Base-by-base conservation (phyloP, 2,329 filamentous ascomycete genomes). In the Epichloe glyceriae region DNA sequence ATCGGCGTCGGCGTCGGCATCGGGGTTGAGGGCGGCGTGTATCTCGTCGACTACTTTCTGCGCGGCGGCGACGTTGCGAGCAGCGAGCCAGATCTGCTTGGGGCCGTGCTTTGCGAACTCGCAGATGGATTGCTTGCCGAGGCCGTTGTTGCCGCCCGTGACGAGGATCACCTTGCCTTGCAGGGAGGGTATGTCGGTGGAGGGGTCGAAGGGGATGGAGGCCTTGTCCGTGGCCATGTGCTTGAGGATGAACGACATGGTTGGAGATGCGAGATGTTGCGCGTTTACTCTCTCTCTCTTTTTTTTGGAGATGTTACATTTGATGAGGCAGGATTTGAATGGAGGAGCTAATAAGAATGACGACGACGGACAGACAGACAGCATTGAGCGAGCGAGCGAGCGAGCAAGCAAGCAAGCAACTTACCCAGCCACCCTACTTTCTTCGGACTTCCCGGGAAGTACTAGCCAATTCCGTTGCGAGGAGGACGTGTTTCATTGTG, bases 91-190 rank as follows among this genome's bases (percentile, higher is more conserved):
- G 47, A 61, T 56, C 44, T 56, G 51, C 10, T 47, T 47, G 15
- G 59, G 58, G 8, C 38, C 50, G 43, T 61, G 57, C 26, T 47
- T 55, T 11, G 54, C 53, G 30, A 53, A 54, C 19, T 61, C 56
- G 7, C 60, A 49, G n/a, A 57, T 40, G 22, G 57, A 44, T 22
- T 57, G 52, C 55, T 94, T 72, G 34, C 89, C 89, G 50, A 95
- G 70, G 12, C 89, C 89, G 64, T 86, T 75, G 42, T 88, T 88
- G 62, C 86, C 89, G 49, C 89, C 89, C 0, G 89, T 95, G 15
- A 95, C 83, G 20, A 95, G 74, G 42, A 80, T 86, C 12, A 88
- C 84, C 62, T 82, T 84, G 53, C 81, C 86, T 63, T 90, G 81
- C 33, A 95, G 76, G 5, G 86, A 88, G 4, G 63, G 58, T 37